phyloP scores from a whole-genome alignment of 202 grass and related monocot species.

The Hordeum pubiflorum region DNA sequence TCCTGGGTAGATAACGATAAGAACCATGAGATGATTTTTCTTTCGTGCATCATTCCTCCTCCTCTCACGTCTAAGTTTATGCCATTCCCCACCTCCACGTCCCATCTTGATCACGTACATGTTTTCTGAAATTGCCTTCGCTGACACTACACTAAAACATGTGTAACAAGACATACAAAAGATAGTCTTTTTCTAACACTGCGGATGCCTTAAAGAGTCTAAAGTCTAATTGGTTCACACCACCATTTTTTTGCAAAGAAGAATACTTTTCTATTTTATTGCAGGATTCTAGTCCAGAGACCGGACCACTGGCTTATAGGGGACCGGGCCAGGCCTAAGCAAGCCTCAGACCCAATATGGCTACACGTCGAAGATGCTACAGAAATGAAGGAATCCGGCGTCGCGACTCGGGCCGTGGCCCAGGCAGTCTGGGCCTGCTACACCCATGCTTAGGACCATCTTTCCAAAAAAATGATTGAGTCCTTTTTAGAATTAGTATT shows the following conservation, averaged over 20 bases:
- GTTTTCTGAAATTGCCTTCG: not conserved
- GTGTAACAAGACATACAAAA: not conserved
- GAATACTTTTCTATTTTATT: no score
- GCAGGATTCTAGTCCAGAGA: no score
- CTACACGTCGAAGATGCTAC: no score
- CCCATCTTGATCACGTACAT: not conserved
- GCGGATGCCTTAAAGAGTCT: not conserved
- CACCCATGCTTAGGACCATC: no score
- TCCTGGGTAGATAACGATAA: not conserved
- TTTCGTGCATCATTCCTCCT: not conserved
- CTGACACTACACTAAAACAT: not conserved
- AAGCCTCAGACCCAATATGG: no score
- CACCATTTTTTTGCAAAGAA: no score
- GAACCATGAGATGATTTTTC: not conserved
- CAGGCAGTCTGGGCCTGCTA: no score
- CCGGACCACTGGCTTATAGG: no score
- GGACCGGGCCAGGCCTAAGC: no score
- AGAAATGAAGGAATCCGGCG: no score
- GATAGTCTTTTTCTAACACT: not conserved
- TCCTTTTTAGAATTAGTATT: not conserved
- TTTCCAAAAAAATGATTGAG: not conserved
- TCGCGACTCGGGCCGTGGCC: no score
- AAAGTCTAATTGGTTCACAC: not conserved
- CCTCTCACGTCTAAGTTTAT: not conserved
- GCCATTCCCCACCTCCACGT: not conserved